These are phyloP conservation scores for Xerocomus brunneocitrinus DNA, from an alignment of 768 basidiomycete genomes.

Conservation along the genomic window DNA sequence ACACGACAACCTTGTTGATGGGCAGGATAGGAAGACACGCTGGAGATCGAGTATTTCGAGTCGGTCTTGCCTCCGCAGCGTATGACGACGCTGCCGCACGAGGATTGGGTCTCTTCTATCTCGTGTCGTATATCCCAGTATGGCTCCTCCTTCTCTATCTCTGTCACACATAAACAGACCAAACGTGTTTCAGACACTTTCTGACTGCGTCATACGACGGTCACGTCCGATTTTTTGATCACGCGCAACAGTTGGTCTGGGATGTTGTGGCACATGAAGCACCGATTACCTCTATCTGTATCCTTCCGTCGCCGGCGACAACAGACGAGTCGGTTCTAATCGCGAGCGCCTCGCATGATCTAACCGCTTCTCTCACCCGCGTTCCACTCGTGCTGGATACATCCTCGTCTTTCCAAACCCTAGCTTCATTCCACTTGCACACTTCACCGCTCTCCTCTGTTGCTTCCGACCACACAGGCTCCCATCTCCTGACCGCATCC, in stretches of 20 bases:
- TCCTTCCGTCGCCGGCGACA: conserved; percentile 39
- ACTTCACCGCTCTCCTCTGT: conserved; percentile 76
- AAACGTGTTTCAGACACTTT: conserved; percentile 46
- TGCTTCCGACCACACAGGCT: conserved; percentile 47
- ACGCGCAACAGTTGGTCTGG: conserved; percentile 53
- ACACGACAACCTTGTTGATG: conserved; percentile 8
- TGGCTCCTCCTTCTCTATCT: neutral
- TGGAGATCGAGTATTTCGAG: conserved; percentile 90
- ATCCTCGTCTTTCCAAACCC: conserved; percentile 17
- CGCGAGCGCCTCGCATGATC: conserved; percentile 76
- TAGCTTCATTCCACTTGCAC: conserved; percentile 81
- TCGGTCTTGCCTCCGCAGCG: conserved; percentile 83
- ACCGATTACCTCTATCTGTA: conserved; percentile 61
- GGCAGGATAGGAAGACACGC: conserved; percentile 68
- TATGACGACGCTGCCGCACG: conserved; percentile 73
- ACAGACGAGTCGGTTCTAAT: conserved; percentile 38
- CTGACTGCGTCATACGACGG: conserved; percentile 82
- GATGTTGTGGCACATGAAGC: conserved; percentile 53
- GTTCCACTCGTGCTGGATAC: conserved; percentile 9
- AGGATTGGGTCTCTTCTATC: conserved; percentile 92
- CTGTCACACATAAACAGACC: neutral
- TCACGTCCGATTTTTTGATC: conserved; percentile 66
- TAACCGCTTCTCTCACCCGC: conserved; percentile 56
- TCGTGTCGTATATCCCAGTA: conserved; percentile 47
- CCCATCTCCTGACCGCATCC: conserved; percentile 72